These are phyloP conservation scores for Leccinum fibrillosum DNA, from an alignment of 768 basidiomycete genomes.

Conservation along the genomic window DNA sequence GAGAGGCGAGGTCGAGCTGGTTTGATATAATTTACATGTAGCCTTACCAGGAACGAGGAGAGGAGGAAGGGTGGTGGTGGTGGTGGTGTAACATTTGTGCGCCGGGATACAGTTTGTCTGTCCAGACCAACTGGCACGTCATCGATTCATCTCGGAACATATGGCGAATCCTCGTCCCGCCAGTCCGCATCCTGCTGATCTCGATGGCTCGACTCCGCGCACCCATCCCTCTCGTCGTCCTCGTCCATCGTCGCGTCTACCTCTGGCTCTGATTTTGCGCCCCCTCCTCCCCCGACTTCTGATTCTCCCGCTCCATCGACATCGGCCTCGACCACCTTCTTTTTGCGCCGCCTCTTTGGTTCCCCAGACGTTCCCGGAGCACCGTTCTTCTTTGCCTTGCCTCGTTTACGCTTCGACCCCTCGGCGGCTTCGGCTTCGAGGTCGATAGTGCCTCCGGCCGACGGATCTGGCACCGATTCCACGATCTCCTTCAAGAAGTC, in stretches of 20 bases:
- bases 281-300: constrained; percentile 27
- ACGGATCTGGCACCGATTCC: constrained; percentile 81
- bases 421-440: constrained; percentile 59
- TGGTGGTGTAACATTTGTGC: constrained; percentile 11
- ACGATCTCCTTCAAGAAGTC: constrained; percentile 96
- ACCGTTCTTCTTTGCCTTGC: constrained; percentile 49
- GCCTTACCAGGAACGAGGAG: constrained; percentile 4
- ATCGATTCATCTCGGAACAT: constrained; percentile 35
- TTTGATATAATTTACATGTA: constrained; percentile 40
- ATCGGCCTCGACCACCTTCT: constrained; percentile 36
- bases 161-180: constrained; percentile 43
- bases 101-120: constrained; percentile 6
- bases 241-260: constrained; percentile 36
- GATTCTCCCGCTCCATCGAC: constrained; percentile 32
- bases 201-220: constrained; percentile 36
- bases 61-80: not conserved
- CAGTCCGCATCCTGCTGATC: constrained; percentile 45
- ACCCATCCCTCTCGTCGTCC: constrained; percentile 42
- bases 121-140: not conserved
- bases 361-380: constrained; percentile 33
- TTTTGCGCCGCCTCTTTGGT: constrained; percentile 49
- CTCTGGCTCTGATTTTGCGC: constrained; percentile 38
- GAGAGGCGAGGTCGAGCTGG: constrained; percentile 72
- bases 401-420: constrained; percentile 54
- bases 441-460: constrained; percentile 75